phyloP scores from a whole-genome alignment of 164 flowering plant genomes.

The Malania oleifera region DNA sequence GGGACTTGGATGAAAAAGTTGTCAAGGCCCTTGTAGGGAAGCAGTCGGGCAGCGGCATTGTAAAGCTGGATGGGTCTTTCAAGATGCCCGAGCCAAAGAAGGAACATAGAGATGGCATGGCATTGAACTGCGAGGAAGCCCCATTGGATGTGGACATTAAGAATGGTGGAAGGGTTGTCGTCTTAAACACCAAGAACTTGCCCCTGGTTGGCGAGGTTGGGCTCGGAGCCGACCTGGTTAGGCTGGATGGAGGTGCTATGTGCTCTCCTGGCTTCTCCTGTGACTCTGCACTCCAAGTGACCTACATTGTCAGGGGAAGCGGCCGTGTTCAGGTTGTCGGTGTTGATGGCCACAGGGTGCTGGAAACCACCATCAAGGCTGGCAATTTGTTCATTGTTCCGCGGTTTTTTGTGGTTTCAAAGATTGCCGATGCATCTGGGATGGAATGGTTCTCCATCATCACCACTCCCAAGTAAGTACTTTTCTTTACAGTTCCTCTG shows the following conservation, averaged over 20 bases:
- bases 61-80: slow-evolving; percentile 32
- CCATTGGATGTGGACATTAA: slow-evolving; percentile 73
- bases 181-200: slow-evolving; percentile 62
- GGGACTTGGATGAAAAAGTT: slow-evolving; percentile 51
- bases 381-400: slow-evolving; percentile 75
- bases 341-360: slow-evolving; percentile 49
- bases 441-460: slow-evolving; percentile 84
- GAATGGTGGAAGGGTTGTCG: slow-evolving; percentile 69
- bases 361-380: slow-evolving; percentile 59
- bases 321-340: slow-evolving; percentile 85
- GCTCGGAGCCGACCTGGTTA: slow-evolving; percentile 84
- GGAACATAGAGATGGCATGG: slow-evolving; percentile 56
- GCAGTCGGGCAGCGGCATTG: slow-evolving; percentile 51
- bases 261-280: slow-evolving; percentile 92
- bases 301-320: slow-evolving; percentile 71
- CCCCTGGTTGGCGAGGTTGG: slow-evolving; percentile 85
- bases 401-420: slow-evolving; percentile 71
- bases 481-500: neutral
- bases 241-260: slow-evolving; percentile 66
- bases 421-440: slow-evolving; percentile 56
- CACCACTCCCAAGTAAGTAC: slow-evolving; percentile 67
- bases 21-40: slow-evolving; percentile 49
- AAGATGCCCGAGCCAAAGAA: slow-evolving; percentile 55
- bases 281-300: slow-evolving; percentile 83
- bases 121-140: slow-evolving; percentile 67